Evolutionary conservation across 192 early-diverging fungal genomes (phyloP), one percentile per base, ranked within the genome.

Genomic region (Obelidium mucronatum): DNA sequence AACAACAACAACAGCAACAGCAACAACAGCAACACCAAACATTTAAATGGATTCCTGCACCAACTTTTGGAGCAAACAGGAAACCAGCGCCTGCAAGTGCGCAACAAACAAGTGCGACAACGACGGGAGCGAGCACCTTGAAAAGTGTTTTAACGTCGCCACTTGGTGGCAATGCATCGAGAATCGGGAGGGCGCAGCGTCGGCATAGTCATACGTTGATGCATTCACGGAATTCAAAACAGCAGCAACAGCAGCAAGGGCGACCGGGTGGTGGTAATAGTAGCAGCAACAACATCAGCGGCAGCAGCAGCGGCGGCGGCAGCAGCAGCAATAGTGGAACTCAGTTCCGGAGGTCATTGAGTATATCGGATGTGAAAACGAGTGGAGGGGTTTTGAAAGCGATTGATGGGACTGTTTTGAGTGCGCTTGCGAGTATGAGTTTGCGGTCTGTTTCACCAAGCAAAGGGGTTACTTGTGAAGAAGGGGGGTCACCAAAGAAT

Each of bases 41-140:
- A n/a, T 35, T 67, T 44, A 67, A 67, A 42, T 51, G 66, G n/a
- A 24, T 67, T 36, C 48, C 24, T 19, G n/a, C n/a, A 34, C 26
- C n/a, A n/a, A n/a, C n/a, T n/a, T n/a, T n/a, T n/a, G n/a, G n/a
- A n/a, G n/a, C n/a, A n/a, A n/a, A n/a, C n/a, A n/a, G n/a, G n/a
- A n/a, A n/a, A n/a, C n/a, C n/a, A n/a, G n/a, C n/a, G n/a, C n/a
- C n/a, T n/a, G n/a, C n/a, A n/a, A n/a, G n/a, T n/a, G n/a, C n/a
- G n/a, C n/a, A n/a, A n/a, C n/a, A n/a, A n/a, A n/a, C n/a, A n/a
- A n/a, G n/a, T 1, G 37, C 11, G 63, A 26, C 63, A 26, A 19
- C 17, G 34, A 15, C 31, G 63, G 19, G 15, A 22, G 37, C 13
- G 15, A n/a, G n/a, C n/a, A 8, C 37, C 31, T 11, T 15, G 31